phyloP scores from a whole-genome alignment of 2,329 filamentous ascomycete genomes.

The Aspergillus flavus region DNA sequence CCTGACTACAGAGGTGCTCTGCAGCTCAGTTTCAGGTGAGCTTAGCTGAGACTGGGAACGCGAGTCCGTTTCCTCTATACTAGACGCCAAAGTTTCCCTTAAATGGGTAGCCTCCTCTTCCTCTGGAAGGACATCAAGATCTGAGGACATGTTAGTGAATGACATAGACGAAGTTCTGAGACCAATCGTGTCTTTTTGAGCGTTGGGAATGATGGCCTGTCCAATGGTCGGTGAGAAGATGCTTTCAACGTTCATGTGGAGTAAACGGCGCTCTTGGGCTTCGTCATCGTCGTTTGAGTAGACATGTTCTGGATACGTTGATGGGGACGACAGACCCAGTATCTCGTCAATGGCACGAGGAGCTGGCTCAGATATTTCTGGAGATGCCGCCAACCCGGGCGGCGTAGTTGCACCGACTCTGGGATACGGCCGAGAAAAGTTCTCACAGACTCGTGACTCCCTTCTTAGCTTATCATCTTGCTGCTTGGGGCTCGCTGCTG shows the following conservation, averaged over 20 bases:
- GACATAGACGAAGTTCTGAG: conserved; percentile 45
- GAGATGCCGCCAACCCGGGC: conserved; percentile 33
- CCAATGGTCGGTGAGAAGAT: conserved; percentile 32
- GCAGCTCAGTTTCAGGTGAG: conserved; percentile 13
- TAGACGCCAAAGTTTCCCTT: conserved; percentile 34
- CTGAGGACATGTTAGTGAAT: conserved; percentile 42
- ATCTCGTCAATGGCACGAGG: conserved; percentile 46
- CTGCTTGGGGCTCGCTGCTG: conserved; percentile 27
- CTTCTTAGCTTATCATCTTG: conserved; percentile 26
- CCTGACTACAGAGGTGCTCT: conserved; percentile 14
- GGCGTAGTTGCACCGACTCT: conserved; percentile 44
- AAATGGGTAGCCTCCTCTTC: conserved; percentile 44
- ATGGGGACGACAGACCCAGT: conserved; percentile 36
- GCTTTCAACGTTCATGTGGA: conserved; percentile 29
- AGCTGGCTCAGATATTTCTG: conserved; percentile 37
- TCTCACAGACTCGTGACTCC: conserved; percentile 50
- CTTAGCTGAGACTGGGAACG: conserved; percentile 22
- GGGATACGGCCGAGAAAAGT: conserved; percentile 56
- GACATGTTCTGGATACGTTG: conserved; percentile 34
- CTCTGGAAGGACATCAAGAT: conserved; percentile 50
- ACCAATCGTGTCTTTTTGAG: conserved; percentile 40
- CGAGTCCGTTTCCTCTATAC: conserved; percentile 21
- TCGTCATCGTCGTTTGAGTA: conserved; percentile 26
- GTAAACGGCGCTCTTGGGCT: conserved; percentile 11
- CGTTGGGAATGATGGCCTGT: conserved; percentile 47